Conservation (phyloP, 2,329 filamentous ascomycete species). For the Microcera coccophila region DNA sequence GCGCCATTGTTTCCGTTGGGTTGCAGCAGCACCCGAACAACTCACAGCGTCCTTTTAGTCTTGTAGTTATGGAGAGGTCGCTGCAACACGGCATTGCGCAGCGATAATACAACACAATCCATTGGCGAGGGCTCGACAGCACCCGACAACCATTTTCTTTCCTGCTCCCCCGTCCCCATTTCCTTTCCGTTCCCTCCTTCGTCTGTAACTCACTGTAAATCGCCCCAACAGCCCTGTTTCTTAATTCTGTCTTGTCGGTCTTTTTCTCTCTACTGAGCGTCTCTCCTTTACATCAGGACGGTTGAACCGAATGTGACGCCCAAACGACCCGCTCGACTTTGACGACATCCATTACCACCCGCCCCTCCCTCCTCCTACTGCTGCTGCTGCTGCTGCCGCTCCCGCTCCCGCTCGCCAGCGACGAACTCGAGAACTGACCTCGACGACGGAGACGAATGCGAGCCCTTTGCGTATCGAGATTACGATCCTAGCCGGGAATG, state of each 20-base stretch:
- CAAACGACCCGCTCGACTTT: constrained; percentile 7
- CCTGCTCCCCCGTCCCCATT: background rate
- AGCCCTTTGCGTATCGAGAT: constrained; percentile 13
- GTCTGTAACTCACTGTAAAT: background rate
- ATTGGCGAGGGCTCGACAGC: background rate
- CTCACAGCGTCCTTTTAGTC: no score
- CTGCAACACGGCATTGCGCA: background rate
- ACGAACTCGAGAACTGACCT: constrained; percentile 1
- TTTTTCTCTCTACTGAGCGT: background rate
- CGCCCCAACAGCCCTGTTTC: background rate
- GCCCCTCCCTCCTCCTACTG: constrained; percentile 7
- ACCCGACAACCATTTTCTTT: background rate
- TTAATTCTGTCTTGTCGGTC: background rate
- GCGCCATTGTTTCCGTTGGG: background rate
- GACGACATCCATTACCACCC: constrained; percentile 10
- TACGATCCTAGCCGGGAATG: constrained; percentile 26
- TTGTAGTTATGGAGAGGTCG: no score
- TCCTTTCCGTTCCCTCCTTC: background rate
- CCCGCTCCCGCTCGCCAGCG: background rate
- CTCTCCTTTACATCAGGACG: background rate
- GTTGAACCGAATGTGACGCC: background rate
- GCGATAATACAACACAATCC: background rate
- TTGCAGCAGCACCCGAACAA: background rate
- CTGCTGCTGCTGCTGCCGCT: no score
- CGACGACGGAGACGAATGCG: constrained; percentile 10